Evolutionary conservation across 2,329 filamentous ascomycete genomes (phyloP).

Genomic region (Aspergillus neoniger): DNA sequence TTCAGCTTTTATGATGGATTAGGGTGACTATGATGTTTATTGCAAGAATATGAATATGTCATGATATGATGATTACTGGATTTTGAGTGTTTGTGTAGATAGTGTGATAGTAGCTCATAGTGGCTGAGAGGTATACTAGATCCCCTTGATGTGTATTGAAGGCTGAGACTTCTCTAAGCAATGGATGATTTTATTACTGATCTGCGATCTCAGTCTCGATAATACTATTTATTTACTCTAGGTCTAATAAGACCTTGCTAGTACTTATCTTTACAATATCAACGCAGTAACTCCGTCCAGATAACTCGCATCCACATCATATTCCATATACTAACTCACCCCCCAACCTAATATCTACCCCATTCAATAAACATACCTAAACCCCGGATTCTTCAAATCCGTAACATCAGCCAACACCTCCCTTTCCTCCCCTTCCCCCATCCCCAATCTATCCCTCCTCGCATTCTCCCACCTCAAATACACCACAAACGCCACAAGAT

Average conservation of each 20-base stretch:
- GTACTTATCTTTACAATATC: no score
- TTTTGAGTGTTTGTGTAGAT: background rate
- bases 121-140: no score
- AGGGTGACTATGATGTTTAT: no score
- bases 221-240: no score
- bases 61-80: background rate
- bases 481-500: background rate
- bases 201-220: no score
- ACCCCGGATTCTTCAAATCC: slow-evolving; percentile 11
- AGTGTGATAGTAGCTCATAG: no score
- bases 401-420: slow-evolving; percentile 4
- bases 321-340: background rate
- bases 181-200: no score
- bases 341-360: background rate
- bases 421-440: background rate
- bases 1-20: background rate
- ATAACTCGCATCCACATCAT: no score
- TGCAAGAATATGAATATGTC: background rate
- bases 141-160: no score
- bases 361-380: slow-evolving; percentile 16
- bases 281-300: no score
- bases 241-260: no score
- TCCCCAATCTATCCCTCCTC: background rate
- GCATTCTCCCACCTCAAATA: slow-evolving; percentile 14
- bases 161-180: no score